phyloP scores from a whole-genome alignment of 2,329 filamentous ascomycete genomes.

The Apiospora koreana region DNA sequence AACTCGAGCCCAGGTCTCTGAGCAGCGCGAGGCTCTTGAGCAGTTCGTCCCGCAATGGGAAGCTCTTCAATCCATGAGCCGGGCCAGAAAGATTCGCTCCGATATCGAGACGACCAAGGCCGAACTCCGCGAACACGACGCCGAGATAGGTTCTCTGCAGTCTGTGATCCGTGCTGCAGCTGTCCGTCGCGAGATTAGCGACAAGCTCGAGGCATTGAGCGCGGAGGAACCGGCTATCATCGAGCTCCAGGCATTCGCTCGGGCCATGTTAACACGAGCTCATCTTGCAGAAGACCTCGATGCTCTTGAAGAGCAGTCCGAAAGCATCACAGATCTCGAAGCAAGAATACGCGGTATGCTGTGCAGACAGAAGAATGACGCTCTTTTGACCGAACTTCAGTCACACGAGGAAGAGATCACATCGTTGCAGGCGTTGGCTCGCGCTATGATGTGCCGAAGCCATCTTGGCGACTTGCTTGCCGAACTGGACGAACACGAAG shows the following conservation, averaged over 20 bases:
- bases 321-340: conserved; percentile 64
- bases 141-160: conserved; percentile 51
- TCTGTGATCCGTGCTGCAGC: conserved; percentile 55
- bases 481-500: conserved; percentile 81
- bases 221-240: conserved; percentile 43
- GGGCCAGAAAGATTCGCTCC: conserved; percentile 51
- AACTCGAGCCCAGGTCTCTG: conserved; percentile 54
- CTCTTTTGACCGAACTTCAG: conserved; percentile 69
- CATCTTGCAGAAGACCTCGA: conserved; percentile 50
- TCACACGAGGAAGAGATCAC: conserved; percentile 67
- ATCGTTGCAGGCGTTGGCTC: conserved; percentile 71
- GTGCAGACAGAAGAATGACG: conserved; percentile 59
- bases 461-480: conserved; percentile 73
- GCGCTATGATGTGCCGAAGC: conserved; percentile 77
- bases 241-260: conserved; percentile 58
- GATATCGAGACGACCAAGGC: conserved; percentile 45
- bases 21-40: conserved; percentile 52
- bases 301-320: conserved; percentile 58
- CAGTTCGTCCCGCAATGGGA: conserved; percentile 52
- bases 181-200: conserved; percentile 51
- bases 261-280: conserved; percentile 62
- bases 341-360: conserved; percentile 66
- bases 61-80: conserved; percentile 47
- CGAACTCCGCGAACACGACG: conserved; percentile 47
- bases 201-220: conserved; percentile 48